Percentiles rank a stretch among this genome's conserved stretches.
Evolutionary conservation across 2,329 filamentous ascomycete species (phyloP).

Genomic region (Arthrobotrys sinensis): DNA sequence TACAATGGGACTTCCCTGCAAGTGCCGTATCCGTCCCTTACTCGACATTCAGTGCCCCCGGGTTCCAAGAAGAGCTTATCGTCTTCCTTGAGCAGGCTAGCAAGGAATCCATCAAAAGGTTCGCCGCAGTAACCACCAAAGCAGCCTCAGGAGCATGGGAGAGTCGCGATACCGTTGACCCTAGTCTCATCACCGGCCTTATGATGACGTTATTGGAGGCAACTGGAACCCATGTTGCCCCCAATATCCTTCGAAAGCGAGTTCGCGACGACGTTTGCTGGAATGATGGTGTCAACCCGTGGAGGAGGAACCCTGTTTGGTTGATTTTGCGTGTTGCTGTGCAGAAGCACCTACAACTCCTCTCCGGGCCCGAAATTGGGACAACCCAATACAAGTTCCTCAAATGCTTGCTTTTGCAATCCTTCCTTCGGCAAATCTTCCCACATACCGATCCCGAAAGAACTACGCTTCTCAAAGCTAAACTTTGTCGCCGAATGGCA

Average conservation of each 20-base stretch:
- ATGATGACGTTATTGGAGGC: conserved; percentile 75
- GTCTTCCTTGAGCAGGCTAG: conserved; percentile 74
- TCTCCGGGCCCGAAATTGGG: conserved; percentile 68
- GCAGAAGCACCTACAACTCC: conserved; percentile 71
- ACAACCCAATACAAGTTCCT: conserved; percentile 74
- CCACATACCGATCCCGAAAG: conserved; percentile 66
- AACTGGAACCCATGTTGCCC: conserved; percentile 68
- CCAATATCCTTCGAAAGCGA: conserved; percentile 71
- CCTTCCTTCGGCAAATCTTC: conserved; percentile 69
- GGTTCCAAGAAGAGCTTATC: conserved; percentile 71
- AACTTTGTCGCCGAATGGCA: conserved; percentile 73
- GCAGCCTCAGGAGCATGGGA: conserved; percentile 71
- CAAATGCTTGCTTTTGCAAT: conserved; percentile 70
- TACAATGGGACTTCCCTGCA: conserved; percentile 76
- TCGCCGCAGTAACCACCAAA: conserved; percentile 73
- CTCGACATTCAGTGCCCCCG: conserved; percentile 66
- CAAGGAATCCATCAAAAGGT: conserved; percentile 71
- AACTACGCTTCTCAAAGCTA: conserved; percentile 69
- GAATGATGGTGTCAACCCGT: conserved; percentile 70
- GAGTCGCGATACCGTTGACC: conserved; percentile 73
- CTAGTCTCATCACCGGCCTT: conserved; percentile 74
- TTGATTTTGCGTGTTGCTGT: conserved; percentile 75
- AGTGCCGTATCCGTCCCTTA: conserved; percentile 70
- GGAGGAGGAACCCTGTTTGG: conserved; percentile 77
- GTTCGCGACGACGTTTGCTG: conserved; percentile 77